These are phyloP conservation scores for Phallus indusiatus DNA, from an alignment of 768 basidiomycete species.

Conservation along the genomic window DNA sequence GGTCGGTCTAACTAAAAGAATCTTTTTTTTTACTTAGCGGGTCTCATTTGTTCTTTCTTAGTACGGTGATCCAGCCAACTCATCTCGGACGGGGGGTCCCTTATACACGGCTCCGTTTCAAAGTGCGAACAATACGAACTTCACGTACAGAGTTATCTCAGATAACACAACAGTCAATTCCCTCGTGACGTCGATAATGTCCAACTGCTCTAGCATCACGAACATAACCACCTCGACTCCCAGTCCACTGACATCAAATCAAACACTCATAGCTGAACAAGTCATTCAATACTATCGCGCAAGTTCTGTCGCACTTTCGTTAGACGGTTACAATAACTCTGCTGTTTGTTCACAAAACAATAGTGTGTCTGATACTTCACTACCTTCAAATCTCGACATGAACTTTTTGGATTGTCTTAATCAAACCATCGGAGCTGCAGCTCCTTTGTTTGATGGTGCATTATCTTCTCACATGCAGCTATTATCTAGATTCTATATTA, in stretches of 20 bases:
- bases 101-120: conserved; percentile 29
- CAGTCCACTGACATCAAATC: conserved; percentile 15
- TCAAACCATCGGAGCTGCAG: conserved; percentile 46
- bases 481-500: neutral
- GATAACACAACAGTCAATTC: conserved; percentile 39
- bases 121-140: conserved; percentile 30
- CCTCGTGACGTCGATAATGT: conserved; percentile 31
- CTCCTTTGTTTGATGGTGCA: conserved; percentile 34
- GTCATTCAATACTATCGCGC: conserved; percentile 62
- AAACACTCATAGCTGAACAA: conserved; percentile 36
- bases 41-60: conserved; percentile 13
- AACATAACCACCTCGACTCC: conserved; percentile 23
- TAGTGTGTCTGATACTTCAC: conserved; percentile 34
- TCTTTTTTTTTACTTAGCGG: conserved; percentile 20
- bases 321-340: conserved; percentile 62
- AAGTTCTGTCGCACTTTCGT: conserved; percentile 49
- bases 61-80: conserved; percentile 38
- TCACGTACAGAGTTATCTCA: conserved; percentile 36
- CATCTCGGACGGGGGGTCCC: conserved; percentile 41
- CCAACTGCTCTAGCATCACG: conserved; percentile 33
- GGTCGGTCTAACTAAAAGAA: conserved; percentile 32
- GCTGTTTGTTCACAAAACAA: conserved; percentile 33
- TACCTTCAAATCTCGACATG: conserved; percentile 43
- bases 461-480: neutral
- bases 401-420: conserved; percentile 51